Conservation (phyloP, 2,329 filamentous ascomycete species). For the Neocatenulostroma microsporum region DNA sequence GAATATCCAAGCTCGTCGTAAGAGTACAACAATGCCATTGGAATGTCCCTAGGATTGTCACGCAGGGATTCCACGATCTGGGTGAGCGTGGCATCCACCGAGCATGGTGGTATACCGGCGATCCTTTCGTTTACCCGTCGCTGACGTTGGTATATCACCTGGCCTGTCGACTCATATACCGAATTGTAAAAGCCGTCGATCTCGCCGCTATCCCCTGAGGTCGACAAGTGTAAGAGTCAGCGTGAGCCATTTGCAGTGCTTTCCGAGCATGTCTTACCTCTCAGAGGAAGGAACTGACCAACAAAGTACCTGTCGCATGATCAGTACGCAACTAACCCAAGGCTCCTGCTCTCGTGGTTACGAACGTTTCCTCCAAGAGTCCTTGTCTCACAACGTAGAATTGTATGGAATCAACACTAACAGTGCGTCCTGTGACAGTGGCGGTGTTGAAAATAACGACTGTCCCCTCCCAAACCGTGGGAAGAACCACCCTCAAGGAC, state of each 20-base stretch:
- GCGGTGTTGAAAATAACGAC: slow-evolving; percentile 8
- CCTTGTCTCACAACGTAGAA: slow-evolving; percentile 13
- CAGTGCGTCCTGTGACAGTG: slow-evolving; percentile 11
- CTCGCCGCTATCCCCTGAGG: slow-evolving; percentile 13
- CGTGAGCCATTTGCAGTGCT: no score
- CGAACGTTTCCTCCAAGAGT: slow-evolving; percentile 19
- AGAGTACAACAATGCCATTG: slow-evolving; percentile 15
- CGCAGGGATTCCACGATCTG: slow-evolving; percentile 11
- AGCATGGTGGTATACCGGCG: slow-evolving; percentile 4
- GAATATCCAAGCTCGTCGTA: slow-evolving; percentile 9
- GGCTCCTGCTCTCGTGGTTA: no score
- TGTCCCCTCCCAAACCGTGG: slow-evolving; percentile 6
- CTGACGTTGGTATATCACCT: slow-evolving; percentile 12
- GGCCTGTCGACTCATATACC: slow-evolving; percentile 13
- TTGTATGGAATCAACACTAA: slow-evolving; percentile 12
- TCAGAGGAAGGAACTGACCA: slow-evolving; percentile 18
- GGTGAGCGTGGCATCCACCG: slow-evolving; percentile 9
- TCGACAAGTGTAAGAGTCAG: no score
- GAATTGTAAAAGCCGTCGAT: slow-evolving; percentile 20
- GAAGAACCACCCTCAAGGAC: slow-evolving; percentile 14
- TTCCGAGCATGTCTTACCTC: no score
- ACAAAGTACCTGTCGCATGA: slow-evolving; percentile 17
- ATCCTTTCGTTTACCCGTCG: slow-evolving; percentile 10
- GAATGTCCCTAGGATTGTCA: slow-evolving; percentile 12
- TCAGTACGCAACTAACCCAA: no score